Evolutionary conservation across 2,329 filamentous ascomycete genomes (phyloP), one percentile per base, ranked within the genome.

Genomic region (Colletotrichum spaethianum): DNA sequence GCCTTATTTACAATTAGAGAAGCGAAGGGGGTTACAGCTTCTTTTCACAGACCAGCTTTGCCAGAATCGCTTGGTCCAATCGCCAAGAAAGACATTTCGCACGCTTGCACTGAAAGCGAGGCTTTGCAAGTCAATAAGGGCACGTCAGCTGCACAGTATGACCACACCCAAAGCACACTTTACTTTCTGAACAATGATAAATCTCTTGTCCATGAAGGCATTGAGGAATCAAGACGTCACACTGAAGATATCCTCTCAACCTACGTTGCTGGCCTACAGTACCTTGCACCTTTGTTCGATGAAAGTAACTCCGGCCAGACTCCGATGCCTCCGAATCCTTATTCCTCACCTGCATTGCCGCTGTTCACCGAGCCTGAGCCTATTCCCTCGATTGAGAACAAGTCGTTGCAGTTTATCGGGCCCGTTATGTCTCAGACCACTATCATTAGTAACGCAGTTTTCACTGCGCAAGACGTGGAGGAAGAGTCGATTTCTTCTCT

Each of bases 401-500:
- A 48, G 12, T 28, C 18, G 18, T 12, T 16, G 6, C 9, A 48
- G 12, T 20, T 8, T 7, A 4, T 9, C 16, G 28, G 18, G 5
- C 28, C 12, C 4, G 28, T 16, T 6, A 4, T 28, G 4, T 3
- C 40, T 23, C 9, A 46, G 31, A 44, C 48, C 11, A 11, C 18
- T 11, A 4, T 23, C 12, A 20, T 28, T n/a, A 11, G 4, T 2
- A 48, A 46, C 11, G 26, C 33, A 20, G 0, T 5, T 33, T 23
- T 8, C 18, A 12, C 20, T 14, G 28, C 18, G 20, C 5, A 16
- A 8, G 11, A 48, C 9, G 48, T 20, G n/a, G 53, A 55, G 11
- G 67, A 59, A 6, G 61, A 33, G 8, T 66, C 67, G 8, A 66
- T 65, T 18, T 55, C 52, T 4, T 66, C 66, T 23, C 36, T 66